Evolutionary conservation across 164 flowering plant genomes (phyloP).

Genomic region (Berberis thunbergii): DNA sequence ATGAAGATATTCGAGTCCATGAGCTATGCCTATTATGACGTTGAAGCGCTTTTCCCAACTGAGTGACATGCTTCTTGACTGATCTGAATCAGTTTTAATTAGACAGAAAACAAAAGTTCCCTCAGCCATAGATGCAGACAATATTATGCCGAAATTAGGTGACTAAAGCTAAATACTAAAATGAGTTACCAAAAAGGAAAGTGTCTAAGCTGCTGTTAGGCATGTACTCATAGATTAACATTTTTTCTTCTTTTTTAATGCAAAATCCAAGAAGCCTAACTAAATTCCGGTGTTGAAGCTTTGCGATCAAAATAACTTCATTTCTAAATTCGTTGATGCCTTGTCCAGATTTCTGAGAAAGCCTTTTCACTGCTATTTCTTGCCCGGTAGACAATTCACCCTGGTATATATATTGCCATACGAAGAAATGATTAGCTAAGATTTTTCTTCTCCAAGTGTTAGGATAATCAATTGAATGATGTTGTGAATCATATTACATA

Average conservation of each 20-base stretch:
- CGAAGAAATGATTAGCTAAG: not conserved
- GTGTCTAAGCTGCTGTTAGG: too few species aligned
- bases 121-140: too few species aligned
- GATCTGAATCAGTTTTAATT: not conserved
- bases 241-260: slow-evolving; percentile 14
- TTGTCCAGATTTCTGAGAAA: not conserved
- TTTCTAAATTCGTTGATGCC: not conserved
- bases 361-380: slow-evolving; percentile 20
- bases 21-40: slow-evolving; percentile 14
- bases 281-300: slow-evolving; percentile 29
- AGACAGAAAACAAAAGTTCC: too few species aligned
- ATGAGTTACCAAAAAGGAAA: too few species aligned
- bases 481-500: slow-evolving; percentile 19
- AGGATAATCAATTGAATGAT: not conserved
- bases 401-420: slow-evolving; percentile 1
- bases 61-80: not conserved
- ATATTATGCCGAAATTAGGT: too few species aligned
- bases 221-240: slow-evolving; percentile 15
- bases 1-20: slow-evolving; percentile 14
- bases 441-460: not conserved
- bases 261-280: slow-evolving; percentile 20
- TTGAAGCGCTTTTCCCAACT: slow-evolving; percentile 21
- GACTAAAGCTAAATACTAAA: too few species aligned
- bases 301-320: slow-evolving; percentile 10
- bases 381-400: slow-evolving; percentile 11